Evolutionary conservation across 352 stramenopile species (phyloP), one percentile per base, ranked within the genome.

Genomic region (Globisporangium canariense): DNA sequence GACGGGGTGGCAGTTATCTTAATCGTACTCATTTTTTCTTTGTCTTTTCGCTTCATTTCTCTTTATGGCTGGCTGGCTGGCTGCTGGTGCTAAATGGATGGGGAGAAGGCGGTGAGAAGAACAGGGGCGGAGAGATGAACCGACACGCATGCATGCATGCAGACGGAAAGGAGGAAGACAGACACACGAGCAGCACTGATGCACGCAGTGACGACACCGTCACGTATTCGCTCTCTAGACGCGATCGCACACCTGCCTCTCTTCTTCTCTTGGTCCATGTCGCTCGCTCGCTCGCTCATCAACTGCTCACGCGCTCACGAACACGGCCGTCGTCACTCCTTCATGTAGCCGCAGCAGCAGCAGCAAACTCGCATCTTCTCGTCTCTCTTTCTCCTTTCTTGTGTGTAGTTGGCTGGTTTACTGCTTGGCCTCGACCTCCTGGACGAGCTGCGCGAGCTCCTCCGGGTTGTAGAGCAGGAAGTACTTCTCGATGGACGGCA

Each of bases 401-500:
- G 28, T 57, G 30, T 53, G 47, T 53, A 22, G n/a, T 32, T 36
- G 32, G 32, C 32, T 36, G 28, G 30, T 64, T 78, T 90, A 85
- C 62, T 90, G 77, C 81, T 91, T 91, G 72, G 80, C 78, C 71
- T 93, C 82, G 68, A 90, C 83, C 58, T 93, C 83, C 79, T 93
- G 88, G 67, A 93, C 76, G 52, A 91, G 77, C 78, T 88, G 66
- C 53, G 85, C 81, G 49, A 93, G 78, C 66, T 91, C 83, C 70
- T 89, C 79, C n/a, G 85, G 83, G 81, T 95, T 93, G 82, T 94
- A 92, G 36, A 95, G 77, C 87, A 90, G 75, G 79, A 95, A 95
- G 77, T 95, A 95, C 85, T 95, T 95, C 71, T 91, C 83, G 68
- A 93, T 90, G 69, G 78, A 70, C 58, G 87, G 87, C 65, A 95